phyloP scores from a whole-genome alignment of 495 filamentous ascomycete genomes.

The Hypoxylon rickii region DNA sequence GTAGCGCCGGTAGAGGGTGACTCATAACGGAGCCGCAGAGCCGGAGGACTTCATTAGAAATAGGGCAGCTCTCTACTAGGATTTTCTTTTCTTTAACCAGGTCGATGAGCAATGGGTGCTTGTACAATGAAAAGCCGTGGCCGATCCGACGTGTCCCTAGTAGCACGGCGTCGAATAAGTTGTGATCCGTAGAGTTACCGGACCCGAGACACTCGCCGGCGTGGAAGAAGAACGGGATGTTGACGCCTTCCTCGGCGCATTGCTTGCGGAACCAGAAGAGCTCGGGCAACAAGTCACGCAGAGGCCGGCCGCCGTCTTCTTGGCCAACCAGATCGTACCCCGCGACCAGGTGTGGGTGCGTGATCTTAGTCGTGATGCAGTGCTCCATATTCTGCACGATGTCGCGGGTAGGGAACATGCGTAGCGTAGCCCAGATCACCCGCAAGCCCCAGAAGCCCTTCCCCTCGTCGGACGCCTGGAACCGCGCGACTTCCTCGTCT shows the following conservation, averaged over 20 bases:
- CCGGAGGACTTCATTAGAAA: constrained; percentile 81
- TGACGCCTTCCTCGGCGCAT: constrained; percentile 74
- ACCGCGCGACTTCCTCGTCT: constrained; percentile 77
- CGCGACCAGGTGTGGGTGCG: constrained; percentile 78
- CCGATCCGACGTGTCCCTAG: constrained; percentile 88
- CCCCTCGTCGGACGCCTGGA: constrained; percentile 72
- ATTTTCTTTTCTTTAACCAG: constrained; percentile 87
- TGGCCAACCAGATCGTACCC: constrained; percentile 90
- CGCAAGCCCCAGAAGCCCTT: constrained; percentile 80
- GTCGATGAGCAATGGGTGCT: constrained; percentile 86
- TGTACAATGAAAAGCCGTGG: constrained; percentile 84
- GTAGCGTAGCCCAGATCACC: constrained; percentile 83
- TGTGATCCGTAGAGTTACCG: constrained; percentile 75
- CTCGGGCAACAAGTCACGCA: constrained; percentile 77
- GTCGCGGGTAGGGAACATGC: constrained; percentile 61
- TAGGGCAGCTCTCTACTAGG: constrained; percentile 83
- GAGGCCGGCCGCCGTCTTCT: constrained; percentile 76
- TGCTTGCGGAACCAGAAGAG: constrained; percentile 91
- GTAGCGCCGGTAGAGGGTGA: constrained; percentile 80
- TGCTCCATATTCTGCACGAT: constrained; percentile 81
- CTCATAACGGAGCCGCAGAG: constrained; percentile 75
- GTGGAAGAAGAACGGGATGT: constrained; percentile 96
- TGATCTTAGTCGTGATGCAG: constrained; percentile 77
- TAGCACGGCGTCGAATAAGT: constrained; percentile 88
- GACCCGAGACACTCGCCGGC: constrained; percentile 85